Percentiles rank a stretch among this genome's conserved stretches.
phyloP scores from a whole-genome alignment of 1,139 yeast species.

The Protomyces inouyei region DNA sequence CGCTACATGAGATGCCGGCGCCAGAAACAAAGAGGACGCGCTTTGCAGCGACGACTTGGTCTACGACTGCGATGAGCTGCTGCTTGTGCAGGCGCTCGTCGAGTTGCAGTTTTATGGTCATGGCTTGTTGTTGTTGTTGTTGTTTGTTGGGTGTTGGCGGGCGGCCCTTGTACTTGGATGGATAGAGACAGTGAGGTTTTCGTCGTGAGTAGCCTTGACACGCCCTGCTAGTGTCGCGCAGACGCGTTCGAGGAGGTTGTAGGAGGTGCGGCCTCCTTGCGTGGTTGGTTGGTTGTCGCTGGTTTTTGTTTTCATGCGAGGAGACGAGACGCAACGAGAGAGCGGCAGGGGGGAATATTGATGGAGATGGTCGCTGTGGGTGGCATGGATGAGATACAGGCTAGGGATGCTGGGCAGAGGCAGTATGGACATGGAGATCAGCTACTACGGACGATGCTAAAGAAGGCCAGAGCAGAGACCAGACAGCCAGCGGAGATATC shows the following conservation, averaged over 20 bases:
- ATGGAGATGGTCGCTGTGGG: background rate
- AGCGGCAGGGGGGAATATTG: background rate
- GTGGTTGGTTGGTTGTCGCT: background rate
- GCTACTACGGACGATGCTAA: no score
- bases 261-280: no score
- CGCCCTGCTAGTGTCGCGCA: no score
- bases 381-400: no score
- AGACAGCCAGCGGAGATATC: background rate
- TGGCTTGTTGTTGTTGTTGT: background rate
- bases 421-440: no score
- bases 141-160: no score
- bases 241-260: no score
- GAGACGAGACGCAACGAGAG: background rate
- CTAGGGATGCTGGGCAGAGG: no score
- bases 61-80: conserved; percentile 20
- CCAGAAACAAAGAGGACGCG: conserved; percentile 50
- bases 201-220: no score
- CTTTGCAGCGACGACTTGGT: conserved; percentile 40
- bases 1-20: conserved; percentile 93
- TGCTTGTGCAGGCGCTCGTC: background rate
- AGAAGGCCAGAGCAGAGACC: no score
- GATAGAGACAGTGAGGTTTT: no score
- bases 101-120: conserved; percentile 8
- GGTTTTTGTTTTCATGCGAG: background rate
- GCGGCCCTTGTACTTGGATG: no score